Evolutionary conservation across 2,329 filamentous ascomycete genomes (phyloP), one percentile per base, ranked within the genome.

Genomic region (Dothistroma pini): DNA sequence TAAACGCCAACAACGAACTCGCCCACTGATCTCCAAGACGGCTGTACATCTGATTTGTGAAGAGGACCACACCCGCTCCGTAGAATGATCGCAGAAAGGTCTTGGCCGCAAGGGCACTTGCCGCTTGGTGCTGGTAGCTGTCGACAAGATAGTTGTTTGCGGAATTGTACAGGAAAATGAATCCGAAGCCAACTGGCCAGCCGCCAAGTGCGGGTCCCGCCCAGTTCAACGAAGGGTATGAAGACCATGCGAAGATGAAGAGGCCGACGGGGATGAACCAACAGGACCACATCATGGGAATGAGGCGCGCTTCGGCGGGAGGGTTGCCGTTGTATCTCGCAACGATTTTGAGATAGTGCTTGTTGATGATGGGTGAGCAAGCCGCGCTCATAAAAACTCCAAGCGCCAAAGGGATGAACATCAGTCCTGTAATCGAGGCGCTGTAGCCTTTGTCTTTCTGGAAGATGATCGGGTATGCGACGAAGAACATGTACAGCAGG

Each of bases 401-500:
- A 8, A 73, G 54, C 10, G 70, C 66, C 14, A 72, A 48, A 4
- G 70, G 71, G 22, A 72, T 69, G 59, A 73, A 69, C 70, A 96
- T 91, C 9, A 96, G 80, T 1, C 91, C 91, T 5, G 87, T 84
- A 34, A 89, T 76, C 60, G 91, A 91, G 89, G 90, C 83, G 3
- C 82, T 85, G 76, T 88, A 96, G 2, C 89, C 89, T 76, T 96
- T 96, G 61, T 89, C 89, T 75, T 86, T 80, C 67, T 91, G 84
- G 78, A 89, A 96, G 60, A 96, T 80, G 66, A 86, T 80, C 0
- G 83, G 83, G 63, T 73, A 79, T 10, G 87, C 87, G 61, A 89
- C 81, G 78, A 90, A 90, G 79, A 89, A 90, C 87, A 90, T 59
- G 53, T 66, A 66, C 10, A 66, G 63, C 51, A 66, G 51, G 14